phyloP scores from a whole-genome alignment of 2,329 filamentous ascomycete genomes.

The Thyridium curvatum region DNA sequence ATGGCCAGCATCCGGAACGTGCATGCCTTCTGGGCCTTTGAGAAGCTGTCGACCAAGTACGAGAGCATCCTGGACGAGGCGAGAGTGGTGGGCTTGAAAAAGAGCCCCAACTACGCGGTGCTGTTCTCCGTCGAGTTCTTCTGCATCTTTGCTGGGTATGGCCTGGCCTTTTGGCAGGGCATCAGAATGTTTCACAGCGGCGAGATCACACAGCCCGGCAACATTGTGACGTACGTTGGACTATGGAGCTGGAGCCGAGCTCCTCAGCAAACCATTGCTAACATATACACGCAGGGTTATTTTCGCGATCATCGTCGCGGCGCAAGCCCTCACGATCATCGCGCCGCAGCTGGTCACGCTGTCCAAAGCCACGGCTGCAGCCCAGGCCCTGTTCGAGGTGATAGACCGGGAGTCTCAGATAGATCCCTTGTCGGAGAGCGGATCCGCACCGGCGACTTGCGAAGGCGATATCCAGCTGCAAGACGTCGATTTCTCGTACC shows the following conservation, averaged over 20 bases:
- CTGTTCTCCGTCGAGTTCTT: constrained; percentile 40
- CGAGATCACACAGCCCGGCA: constrained; percentile 36
- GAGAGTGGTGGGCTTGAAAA: constrained; percentile 30
- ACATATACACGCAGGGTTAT: constrained; percentile 22
- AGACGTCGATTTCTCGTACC: constrained; percentile 43
- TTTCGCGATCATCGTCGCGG: constrained; percentile 29
- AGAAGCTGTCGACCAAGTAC: constrained; percentile 34
- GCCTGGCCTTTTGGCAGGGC: constrained; percentile 45
- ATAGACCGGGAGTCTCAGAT: constrained; percentile 23
- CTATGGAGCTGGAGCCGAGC: too few species aligned
- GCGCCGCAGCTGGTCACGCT: constrained; percentile 31
- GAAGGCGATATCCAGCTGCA: constrained; percentile 34
- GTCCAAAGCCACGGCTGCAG: constrained; percentile 21
- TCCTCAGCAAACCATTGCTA: background rate
- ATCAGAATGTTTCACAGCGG: constrained; percentile 36
- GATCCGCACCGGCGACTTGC: constrained; percentile 18
- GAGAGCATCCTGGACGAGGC: constrained; percentile 33
- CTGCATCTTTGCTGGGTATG: constrained; percentile 39
- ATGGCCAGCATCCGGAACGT: constrained; percentile 42
- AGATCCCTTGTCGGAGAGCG: constrained; percentile 35
- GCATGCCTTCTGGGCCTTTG: constrained; percentile 43
- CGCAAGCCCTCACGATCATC: constrained; percentile 25
- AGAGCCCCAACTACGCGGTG: constrained; percentile 33
- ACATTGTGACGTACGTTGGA: constrained; percentile 32
- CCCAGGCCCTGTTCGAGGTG: background rate